Base-by-base conservation (phyloP, 208 protist species). In the Paratrypanosoma confusum region DNA sequence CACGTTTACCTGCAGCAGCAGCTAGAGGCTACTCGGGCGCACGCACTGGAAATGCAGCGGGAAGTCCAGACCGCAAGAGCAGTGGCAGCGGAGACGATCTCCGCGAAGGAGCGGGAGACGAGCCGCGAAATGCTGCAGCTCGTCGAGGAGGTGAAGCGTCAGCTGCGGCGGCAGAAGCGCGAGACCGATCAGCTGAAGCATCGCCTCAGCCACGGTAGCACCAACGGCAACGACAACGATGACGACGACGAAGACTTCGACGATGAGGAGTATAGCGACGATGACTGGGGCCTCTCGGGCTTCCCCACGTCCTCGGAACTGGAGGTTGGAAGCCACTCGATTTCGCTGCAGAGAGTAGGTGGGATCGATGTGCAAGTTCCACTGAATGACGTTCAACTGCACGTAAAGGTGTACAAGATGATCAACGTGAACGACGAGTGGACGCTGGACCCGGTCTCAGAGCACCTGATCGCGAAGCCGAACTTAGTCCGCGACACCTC, bases 401-500 rank as follows among this genome's bases (percentile, higher is more conserved):
- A 27, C 0, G 40, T 80, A 22, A 71, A 76, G 36, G 28, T 53
- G 14, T 88, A 88, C 53, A 64, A 74, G 39, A 57, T 88, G 52
- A 66, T 70, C 24, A 50, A 56, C 21, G 50, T 49, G 16, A 36
- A 46, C n/a, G 48, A 59, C 11, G 56, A 70, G 35, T 73, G 64
- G 14, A 38, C 79, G 22, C 51, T 83, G 25, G 52, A 81, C 41
- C 65, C 63, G 24, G 45, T 57, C 7, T 14, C 51, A 16, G 45
- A 69, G 39, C 63, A 57, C 39, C 35, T 31, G 5, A 79, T 71
- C 43, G 16, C 41, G 3, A 36, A 25, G 33, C 13, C 38, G 17
- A 33, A n/a, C 11, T n/a, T n/a, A 57, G 60, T 0, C 26, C 45
- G 3, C 47, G n/a, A n/a, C 7, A 42, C 57, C 20, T 50, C 48